Base-by-base conservation (phyloP, 441 rosid genomes). In the Cnidoscolus chayamansa region DNA sequence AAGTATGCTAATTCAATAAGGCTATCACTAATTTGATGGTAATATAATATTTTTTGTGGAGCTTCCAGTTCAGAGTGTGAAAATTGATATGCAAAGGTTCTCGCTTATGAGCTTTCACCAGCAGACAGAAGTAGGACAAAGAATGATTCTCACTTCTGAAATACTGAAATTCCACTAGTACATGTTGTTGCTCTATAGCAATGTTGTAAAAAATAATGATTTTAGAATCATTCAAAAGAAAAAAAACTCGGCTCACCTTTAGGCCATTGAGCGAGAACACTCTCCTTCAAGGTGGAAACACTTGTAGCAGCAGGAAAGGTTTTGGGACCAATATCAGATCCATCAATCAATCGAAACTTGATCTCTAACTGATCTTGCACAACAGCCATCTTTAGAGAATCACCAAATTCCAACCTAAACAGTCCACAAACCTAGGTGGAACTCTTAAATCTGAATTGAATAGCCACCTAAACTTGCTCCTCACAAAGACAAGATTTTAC, bases 321-420 rank as follows among this genome's bases (percentile, higher is more conserved):
- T 83, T 81, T 88, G 55, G 99, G 99, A 66, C 99, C 99, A 12
- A 95, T 95, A 86, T 95, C 99, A 0, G 96, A 86, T 77, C 97
- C 98, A 77, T 95, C 97, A 4, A 81, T 83, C 84, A 95, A 85
- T 25, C 98, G 90, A 81, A 95, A 95, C 86, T 88, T 91, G 82
- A 95, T 91, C 87, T 95, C 94, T 72, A 91, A 77, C 79, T 88
- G 96, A 85, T 91, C 87, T 79, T 90, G 87, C 15, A 88, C 90
- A 63, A 80, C 89, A 64, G 88, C 89, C 98, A 91, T 92, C 73
- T 76, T 72, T 76, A 71, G 47, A 63, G 63, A 68, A 65, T 70
- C 71, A 50, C 48, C 65, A 40, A 70, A 67, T 78, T 64, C 40
- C 66, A 66, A 71, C 58, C 67, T 43, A 79, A 78, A 47, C 74